Conservation (phyloP, 495 filamentous ascomycete genomes). For the Trichocladium antarcticum region DNA sequence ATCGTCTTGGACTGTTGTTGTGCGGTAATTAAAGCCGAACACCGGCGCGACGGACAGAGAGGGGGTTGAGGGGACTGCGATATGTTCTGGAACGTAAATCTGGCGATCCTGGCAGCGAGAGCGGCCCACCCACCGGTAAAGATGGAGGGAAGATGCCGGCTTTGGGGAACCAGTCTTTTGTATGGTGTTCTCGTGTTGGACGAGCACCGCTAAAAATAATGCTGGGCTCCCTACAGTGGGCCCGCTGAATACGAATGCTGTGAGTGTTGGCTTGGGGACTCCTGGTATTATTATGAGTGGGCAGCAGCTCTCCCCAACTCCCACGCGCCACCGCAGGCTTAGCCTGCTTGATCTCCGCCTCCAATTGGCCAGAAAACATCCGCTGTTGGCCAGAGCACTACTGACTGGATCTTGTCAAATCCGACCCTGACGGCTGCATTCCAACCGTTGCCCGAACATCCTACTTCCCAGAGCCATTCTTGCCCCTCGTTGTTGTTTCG, state of each 20-base stretch:
- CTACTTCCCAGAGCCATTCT: background rate
- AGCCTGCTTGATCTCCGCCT: too few species aligned
- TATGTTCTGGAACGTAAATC: too few species aligned
- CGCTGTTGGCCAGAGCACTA: slow-evolving; percentile 10
- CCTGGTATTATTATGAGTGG: slow-evolving; percentile 6
- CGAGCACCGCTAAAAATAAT: slow-evolving; percentile 1
- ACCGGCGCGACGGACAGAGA: too few species aligned
- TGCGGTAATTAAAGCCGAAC: too few species aligned
- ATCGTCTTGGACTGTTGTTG: background rate
- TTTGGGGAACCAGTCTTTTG: too few species aligned
- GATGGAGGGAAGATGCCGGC: too few species aligned
- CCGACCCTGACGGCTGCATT: slow-evolving; percentile 9
- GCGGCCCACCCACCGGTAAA: too few species aligned
- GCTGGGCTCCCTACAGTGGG: background rate
- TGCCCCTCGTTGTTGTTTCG: slow-evolving; percentile 14
- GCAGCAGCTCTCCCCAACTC: slow-evolving; percentile 5
- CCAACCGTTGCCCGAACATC: slow-evolving; percentile 13
- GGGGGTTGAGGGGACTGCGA: too few species aligned
- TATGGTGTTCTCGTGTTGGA: background rate
- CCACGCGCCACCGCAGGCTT: slow-evolving; percentile 5
- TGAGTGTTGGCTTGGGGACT: slow-evolving; percentile 3
- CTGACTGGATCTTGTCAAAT: slow-evolving; percentile 7
- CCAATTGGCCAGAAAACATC: slow-evolving; percentile 15
- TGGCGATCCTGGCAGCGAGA: too few species aligned
- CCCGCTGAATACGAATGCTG: slow-evolving; percentile 10